Base-by-base conservation (phyloP, 2,329 filamentous ascomycete species). In the Cercospora citrullina region DNA sequence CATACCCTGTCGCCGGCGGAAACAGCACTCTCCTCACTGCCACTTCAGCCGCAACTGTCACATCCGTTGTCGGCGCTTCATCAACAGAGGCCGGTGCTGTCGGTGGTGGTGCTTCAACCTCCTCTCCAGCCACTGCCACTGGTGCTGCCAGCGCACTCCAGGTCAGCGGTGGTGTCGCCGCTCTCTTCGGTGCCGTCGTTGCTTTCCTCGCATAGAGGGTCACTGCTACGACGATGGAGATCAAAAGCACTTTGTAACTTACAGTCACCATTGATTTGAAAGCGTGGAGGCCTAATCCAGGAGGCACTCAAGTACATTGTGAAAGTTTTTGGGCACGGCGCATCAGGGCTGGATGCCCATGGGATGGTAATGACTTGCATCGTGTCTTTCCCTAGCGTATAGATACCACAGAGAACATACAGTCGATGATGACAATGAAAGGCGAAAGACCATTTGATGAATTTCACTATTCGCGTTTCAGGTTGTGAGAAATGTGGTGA, bases 121-220 rank as follows among this genome's bases (percentile, higher is more conserved):
- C 61, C 28, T 63, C 68, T 39, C 26, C 62, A 4, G 70, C 71
- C 18, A 36, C 53, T 30, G 58, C 64, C 16, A 65, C 60, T 30
- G 60, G 59, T 45, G 68, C 63, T 4, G 68, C 68, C 53, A 64
- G 58, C 60, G 63, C 67, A 23, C 57, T 70, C 65, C 39, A 65
- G n/a, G 36, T 67, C 59, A 63, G 63, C 42, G 68, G 69, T 26
- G 63, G 67, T 59, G 63, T 61, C 53, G 57, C 69, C 31, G 71
- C 67, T 33, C 31, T 69, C 26, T 62, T 69, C 59, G 70, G 64
- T 31, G 63, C 68, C 31, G 64, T 69, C 23, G 63, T 71, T 21
- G 72, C 70, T 45, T 63, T 70, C 60, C 66, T 73, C 36, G 69
- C 69, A 60, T 73, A 72, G 53, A 60, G n/a, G 16, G 0, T 58